Evolutionary conservation across 2,329 filamentous ascomycete species (phyloP), one percentile per base, ranked within the genome.

Genomic region (Cercospora sp.): DNA sequence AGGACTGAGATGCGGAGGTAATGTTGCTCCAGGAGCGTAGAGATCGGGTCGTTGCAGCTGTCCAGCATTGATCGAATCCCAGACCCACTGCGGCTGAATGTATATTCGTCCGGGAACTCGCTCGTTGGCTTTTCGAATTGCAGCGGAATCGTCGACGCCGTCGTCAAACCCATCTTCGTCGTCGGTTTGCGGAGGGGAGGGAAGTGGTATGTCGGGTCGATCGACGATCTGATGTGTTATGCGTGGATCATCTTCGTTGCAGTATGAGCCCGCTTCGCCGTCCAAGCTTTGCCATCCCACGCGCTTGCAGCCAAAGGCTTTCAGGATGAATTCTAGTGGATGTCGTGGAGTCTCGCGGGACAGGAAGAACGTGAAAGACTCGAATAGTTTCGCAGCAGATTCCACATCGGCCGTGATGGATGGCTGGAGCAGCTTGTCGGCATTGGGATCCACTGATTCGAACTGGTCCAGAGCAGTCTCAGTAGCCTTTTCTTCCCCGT

Each of bases 151-250:
- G 83, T 91, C 81, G 87, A 87, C 80, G 86, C 89, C 83, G 59
- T 83, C 81, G 64, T 85, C 83, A 67, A 82, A 79, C 16, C 72
- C 68, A 33, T 84, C 83, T 42, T 82, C 80, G 18, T 80, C 79
- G 23, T 76, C 76, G 42, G 74, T 66, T 39, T 74, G 71, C 45
- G 80, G 73, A n/a, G 81, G 67, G 72, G 79, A 75, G 30, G 88
- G 67, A 2, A 79, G 72, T 7, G 82, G 79, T 1, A 96, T 83
- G 12, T 91, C 86, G 13, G 95, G 95, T 67, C 95, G 88, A 79
- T 99, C 95, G 65, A 99, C 92, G 72, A 99, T 90, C 79, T 99
- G 95, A 80, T 99, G 95, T 30, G 95, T 99, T 74, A 99, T 98
- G 65, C 89, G 85, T 5, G 92, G 87, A 77, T 99, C 93, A 16